phyloP scores from a whole-genome alignment of 805 yeast genomes.

The Spathaspora gorwiae region DNA sequence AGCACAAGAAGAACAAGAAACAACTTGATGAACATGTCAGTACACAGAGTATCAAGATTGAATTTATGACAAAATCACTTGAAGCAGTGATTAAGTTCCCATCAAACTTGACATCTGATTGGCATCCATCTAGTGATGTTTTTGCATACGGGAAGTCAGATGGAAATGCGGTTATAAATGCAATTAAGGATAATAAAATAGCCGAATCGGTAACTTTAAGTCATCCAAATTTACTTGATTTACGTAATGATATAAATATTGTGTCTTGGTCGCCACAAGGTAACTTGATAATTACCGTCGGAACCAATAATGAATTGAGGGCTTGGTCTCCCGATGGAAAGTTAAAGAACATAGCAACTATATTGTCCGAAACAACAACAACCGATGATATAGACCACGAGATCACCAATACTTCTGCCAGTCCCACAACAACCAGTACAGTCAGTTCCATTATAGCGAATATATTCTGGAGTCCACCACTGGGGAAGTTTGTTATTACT shows the following conservation, averaged over 20 bases:
- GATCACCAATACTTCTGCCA: background rate
- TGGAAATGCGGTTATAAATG: slow-evolving; percentile 43
- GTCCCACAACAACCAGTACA: background rate
- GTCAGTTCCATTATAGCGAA: slow-evolving; percentile 38
- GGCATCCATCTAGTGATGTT: slow-evolving; percentile 52
- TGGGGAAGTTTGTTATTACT: slow-evolving; percentile 51
- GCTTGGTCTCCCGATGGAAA: slow-evolving; percentile 76
- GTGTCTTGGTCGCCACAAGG: slow-evolving; percentile 69
- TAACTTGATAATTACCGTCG: slow-evolving; percentile 54
- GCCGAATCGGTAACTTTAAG: slow-evolving; percentile 25
- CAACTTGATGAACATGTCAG: background rate
- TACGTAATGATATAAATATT: slow-evolving; percentile 24
- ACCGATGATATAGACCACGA: background rate
- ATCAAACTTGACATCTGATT: slow-evolving; percentile 43
- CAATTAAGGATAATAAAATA: slow-evolving; percentile 22
- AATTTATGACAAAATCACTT: slow-evolving; percentile 31
- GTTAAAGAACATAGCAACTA: slow-evolving; percentile 44
- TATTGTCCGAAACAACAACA: slow-evolving; percentile 7
- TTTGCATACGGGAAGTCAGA: slow-evolving; percentile 54
- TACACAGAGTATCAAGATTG: background rate
- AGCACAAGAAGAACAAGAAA: background rate
- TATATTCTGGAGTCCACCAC: slow-evolving; percentile 55
- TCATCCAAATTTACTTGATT: slow-evolving; percentile 22
- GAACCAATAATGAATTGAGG: slow-evolving; percentile 67
- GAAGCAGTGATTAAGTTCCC: slow-evolving; percentile 35